Evolutionary conservation across 164 flowering plant species (phyloP), one percentile per base, ranked within the genome.

Genomic region (Nelumbo lutea): DNA sequence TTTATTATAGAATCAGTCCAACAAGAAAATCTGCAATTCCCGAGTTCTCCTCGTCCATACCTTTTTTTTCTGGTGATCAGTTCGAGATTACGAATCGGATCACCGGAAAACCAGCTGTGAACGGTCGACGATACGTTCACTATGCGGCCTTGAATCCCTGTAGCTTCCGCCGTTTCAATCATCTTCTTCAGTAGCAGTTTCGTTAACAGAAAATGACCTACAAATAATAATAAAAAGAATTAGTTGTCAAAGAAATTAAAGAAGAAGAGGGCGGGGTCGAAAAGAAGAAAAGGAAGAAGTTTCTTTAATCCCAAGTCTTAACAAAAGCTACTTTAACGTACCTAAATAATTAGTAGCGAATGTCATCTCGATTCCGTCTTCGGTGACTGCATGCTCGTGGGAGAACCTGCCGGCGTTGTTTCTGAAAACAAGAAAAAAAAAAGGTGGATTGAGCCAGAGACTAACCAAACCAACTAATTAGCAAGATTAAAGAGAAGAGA

Each of bases 361-460:
- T 8, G 96, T 88, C 96, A 96, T 88, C 82, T 96, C 99, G n/a
- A 93, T 75, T 66, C 96, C 98, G 43, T 93, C 99, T 60, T 90
- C 98, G 1, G 99, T 82, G 42, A 90, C 73, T 6, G 81, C 93
- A 59, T 86, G 87, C 47, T 85, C 78, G 70, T 85, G 83, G 0
- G 93, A 78, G 73, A 93, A 96, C 66, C 82, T 93, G 3, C 99
- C 99, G 5, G 99, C 99, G 74, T 96, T 96, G 75, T 95, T 95
- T 82, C 99, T 95, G 80, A 41, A 27, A 61, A 42, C 9, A 4
- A 14, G 42, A 42, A 39, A 44, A 40, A 0, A 15, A 43, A 11
- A 48, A 41, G 14, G 9, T 42, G 47, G 43, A 64, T 9, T 48
- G 51, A 53, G 9, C 4, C 6, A 56, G 11, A 44, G 2, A n/a